Evolutionary conservation across 1,284 basidiomycete species (phyloP).

Genomic region (Trametes polyzona): DNA sequence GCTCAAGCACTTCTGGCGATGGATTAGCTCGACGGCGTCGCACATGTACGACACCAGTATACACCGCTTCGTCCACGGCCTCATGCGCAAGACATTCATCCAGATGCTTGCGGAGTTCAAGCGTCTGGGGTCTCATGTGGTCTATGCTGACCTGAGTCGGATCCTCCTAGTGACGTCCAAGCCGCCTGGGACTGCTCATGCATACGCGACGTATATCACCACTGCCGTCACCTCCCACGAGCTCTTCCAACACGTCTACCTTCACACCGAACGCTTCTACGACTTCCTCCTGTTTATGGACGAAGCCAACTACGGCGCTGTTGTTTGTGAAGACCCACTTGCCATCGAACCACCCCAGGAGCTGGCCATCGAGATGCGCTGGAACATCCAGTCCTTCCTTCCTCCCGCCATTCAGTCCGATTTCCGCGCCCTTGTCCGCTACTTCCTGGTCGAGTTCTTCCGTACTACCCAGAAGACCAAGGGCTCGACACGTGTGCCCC

Average conservation of each 20-base stretch:
- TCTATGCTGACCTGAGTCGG: constrained; percentile 94
- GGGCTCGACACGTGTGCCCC: constrained; percentile 66
- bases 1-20: constrained; percentile 96
- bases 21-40: constrained; percentile 87
- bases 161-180: constrained; percentile 94
- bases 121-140: constrained; percentile 89
- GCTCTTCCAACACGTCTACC: constrained; percentile 91
- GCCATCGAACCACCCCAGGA: constrained; percentile 70
- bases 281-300: constrained; percentile 98
- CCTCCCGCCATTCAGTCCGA: constrained; percentile 83
- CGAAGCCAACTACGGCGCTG: constrained; percentile 89
- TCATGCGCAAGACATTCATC: constrained; percentile 98
- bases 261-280: constrained; percentile 90
- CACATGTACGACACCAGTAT: constrained; percentile 93
- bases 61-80: constrained; percentile 91
- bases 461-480: constrained; percentile 72
- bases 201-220: constrained; percentile 94
- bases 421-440: constrained; percentile 78
- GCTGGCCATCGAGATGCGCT: constrained; percentile 84
- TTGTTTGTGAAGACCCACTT: constrained; percentile 81
- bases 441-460: constrained; percentile 89
- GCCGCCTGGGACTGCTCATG: constrained; percentile 93
- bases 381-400: constrained; percentile 95
- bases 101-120: constrained; percentile 98
- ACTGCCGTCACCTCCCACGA: constrained; percentile 95